Base-by-base conservation (phyloP, 495 filamentous ascomycete species). In the Neurospora africana region DNA sequence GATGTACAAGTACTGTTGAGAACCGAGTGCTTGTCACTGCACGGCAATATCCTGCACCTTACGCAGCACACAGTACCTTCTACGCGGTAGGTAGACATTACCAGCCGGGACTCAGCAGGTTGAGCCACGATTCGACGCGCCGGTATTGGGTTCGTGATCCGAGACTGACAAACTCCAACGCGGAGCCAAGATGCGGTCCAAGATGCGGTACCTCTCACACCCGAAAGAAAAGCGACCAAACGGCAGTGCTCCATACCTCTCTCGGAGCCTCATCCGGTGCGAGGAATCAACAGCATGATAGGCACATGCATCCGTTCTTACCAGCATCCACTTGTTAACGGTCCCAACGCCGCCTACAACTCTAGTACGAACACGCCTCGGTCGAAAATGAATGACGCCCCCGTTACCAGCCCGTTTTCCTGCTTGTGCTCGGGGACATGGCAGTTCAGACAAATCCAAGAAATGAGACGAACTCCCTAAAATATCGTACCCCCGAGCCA, bases 11-110 rank as follows among this genome's bases (percentile, higher is more conserved):
- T 61, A 47, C 40, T 21, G 40, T 69, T 27, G n/a, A 40, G 68
- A 39, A 27, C 68, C 21, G 68, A 39, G 36, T 70, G 35, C 36
- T 70, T 70, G 69, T 70, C 23, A 47, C 35, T 70, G 27, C 69
- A 44, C 69, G 36, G 5, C 69, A 47, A 11, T 23, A 65, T 21
- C 19, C 27, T 35, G 30, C 44, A 38, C 33, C 38, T 40, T 40
- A 39, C 70, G 36, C 73, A 69, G 40, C 53, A 74, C 75, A 77
- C 58, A 75, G 71, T 65, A 77, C 75, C 75, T 78, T 77, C 73
- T 75, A 75, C 69, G 74, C 47, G 74, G 72, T 75, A 69, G 74
- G 67, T 73, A 74, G 73, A 76, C 76, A 73, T 76, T 76, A 69
- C 71, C 73, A 69, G 23, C 72, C 69, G 68, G 36, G 37, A 68